phyloP scores from a whole-genome alignment of 192 early-diverging fungal species.

The Spinellus fusiger region DNA sequence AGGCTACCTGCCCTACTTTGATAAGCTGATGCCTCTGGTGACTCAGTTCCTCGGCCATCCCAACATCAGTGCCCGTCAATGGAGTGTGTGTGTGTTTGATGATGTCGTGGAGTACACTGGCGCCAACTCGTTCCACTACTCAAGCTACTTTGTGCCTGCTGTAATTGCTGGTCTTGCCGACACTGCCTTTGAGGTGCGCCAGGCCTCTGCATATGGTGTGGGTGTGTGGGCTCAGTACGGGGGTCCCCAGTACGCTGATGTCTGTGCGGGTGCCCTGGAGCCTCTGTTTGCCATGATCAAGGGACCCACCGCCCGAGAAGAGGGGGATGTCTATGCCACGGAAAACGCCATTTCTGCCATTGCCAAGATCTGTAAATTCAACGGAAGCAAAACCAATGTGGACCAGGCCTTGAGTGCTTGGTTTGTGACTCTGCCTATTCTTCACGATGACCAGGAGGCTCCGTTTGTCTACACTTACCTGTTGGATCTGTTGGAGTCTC shows the following conservation, averaged over 20 bases:
- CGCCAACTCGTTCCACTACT: slow-evolving; percentile 58
- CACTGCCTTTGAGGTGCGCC: slow-evolving; percentile 68
- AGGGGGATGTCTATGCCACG: slow-evolving; percentile 79
- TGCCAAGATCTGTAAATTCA: slow-evolving; percentile 79
- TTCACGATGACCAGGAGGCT: slow-evolving; percentile 87
- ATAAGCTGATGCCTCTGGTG: slow-evolving; percentile 70
- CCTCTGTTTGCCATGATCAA: slow-evolving; percentile 71
- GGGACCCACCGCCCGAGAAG: slow-evolving; percentile 52
- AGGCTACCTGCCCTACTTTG: slow-evolving; percentile 77
- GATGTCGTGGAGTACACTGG: slow-evolving; percentile 91
- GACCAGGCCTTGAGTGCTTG: slow-evolving; percentile 62
- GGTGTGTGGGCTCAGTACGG: slow-evolving; percentile 90
- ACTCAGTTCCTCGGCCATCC: slow-evolving; percentile 56
- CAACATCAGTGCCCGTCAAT: slow-evolving; percentile 74
- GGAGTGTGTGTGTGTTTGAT: slow-evolving; percentile 89
- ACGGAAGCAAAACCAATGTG: slow-evolving; percentile 53
- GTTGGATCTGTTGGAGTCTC: slow-evolving; percentile 60
- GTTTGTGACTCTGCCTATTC: slow-evolving; percentile 77
- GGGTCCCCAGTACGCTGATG: slow-evolving; percentile 73
- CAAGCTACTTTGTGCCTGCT: slow-evolving; percentile 59
- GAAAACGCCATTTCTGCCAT: slow-evolving; percentile 93
- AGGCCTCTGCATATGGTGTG: slow-evolving; percentile 91
- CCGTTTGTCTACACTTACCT: slow-evolving; percentile 71
- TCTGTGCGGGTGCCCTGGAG: slow-evolving; percentile 63
- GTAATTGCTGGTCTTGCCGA: slow-evolving; percentile 54